phyloP scores from a whole-genome alignment of 768 basidiomycete species.

The Lentinula sp. region DNA sequence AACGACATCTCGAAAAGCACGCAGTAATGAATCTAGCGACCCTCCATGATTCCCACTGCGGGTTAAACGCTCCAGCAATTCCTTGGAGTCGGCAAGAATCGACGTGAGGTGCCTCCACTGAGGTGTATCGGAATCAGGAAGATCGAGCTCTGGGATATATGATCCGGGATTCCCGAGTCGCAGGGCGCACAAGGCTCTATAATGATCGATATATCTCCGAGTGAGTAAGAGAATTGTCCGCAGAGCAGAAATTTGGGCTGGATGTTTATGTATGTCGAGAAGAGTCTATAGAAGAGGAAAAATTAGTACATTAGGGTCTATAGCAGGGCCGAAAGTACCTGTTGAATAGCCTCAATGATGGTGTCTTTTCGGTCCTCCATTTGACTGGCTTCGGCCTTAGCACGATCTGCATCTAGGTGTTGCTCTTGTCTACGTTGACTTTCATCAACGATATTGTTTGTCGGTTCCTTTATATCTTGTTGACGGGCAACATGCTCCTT shows the following conservation, averaged over 20 bases:
- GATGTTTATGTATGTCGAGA: not conserved
- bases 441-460: not conserved
- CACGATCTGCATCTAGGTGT: not conserved
- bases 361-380: not conserved
- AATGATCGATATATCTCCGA: not conserved
- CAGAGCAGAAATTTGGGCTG: not conserved
- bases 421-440: not conserved
- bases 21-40: not conserved
- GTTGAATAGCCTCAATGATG: not conserved
- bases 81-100: not conserved
- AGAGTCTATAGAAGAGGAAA: not conserved
- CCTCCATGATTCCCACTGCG: not conserved
- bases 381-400: not conserved
- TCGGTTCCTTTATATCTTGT: not conserved
- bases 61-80: not conserved
- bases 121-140: not conserved
- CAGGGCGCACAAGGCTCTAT: not conserved
- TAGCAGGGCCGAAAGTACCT: not conserved
- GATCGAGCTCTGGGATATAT: not conserved
- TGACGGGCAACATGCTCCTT: not conserved
- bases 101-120: not conserved
- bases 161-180: not conserved
- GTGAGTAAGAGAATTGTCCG: not conserved
- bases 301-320: not conserved
- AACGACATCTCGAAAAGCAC: not conserved